Percentiles rank a stretch among this genome's conserved stretches.
Conservation (phyloP, 2,329 filamentous ascomycete genomes). For the Lecanicillium sp. region DNA sequence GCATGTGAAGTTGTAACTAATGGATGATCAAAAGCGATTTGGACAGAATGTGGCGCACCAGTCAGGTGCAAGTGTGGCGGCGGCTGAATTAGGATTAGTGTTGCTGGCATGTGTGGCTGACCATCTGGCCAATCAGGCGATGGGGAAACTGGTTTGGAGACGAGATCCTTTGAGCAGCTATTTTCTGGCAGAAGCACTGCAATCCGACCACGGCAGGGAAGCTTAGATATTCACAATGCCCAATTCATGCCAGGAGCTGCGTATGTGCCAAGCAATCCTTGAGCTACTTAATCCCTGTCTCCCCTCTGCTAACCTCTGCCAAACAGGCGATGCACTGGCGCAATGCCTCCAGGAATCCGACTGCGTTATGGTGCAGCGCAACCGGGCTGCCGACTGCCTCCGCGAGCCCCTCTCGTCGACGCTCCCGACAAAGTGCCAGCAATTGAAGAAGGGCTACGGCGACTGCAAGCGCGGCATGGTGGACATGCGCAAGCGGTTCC, state of each 20-base stretch:
- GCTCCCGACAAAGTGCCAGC: slow-evolving; percentile 82
- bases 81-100: background rate
- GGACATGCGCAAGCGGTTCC: slow-evolving; percentile 97
- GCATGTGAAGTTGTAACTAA: slow-evolving; percentile 10
- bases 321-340: slow-evolving; percentile 78
- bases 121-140: background rate
- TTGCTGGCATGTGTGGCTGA: background rate
- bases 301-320: background rate
- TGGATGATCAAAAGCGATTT: too few species aligned
- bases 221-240: slow-evolving; percentile 58
- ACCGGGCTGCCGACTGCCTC: slow-evolving; percentile 82
- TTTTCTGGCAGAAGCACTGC: slow-evolving; percentile 3
- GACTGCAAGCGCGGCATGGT: slow-evolving; percentile 95
- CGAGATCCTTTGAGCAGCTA: background rate
- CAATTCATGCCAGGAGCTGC: slow-evolving; percentile 92
- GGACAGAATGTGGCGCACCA: background rate
- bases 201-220: too few species aligned
- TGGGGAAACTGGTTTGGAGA: background rate
- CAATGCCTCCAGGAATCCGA: slow-evolving; percentile 94
- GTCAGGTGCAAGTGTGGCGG: background rate
- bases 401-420: slow-evolving; percentile 73
- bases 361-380: slow-evolving; percentile 88
- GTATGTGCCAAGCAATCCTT: too few species aligned
- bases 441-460: slow-evolving; percentile 86
- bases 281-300: slow-evolving; percentile 11